Evolutionary conservation across 2,329 filamentous ascomycete species (phyloP), one percentile per base, ranked within the genome.

Genomic region (Fusarium longipes): DNA sequence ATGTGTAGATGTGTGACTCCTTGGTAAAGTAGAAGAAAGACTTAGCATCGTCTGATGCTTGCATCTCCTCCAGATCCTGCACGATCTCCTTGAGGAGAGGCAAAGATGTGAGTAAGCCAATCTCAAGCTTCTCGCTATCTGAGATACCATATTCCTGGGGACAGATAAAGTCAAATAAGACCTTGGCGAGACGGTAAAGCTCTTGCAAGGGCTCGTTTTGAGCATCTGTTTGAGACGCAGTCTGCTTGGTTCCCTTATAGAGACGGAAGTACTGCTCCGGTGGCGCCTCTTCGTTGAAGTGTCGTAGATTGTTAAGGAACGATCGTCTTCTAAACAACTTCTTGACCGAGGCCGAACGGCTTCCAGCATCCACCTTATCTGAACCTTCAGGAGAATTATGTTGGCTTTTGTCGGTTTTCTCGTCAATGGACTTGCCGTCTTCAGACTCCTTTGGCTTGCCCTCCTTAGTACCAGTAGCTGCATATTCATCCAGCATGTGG

Each of bases 1-100:
- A 86, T 7, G 96, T 99, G 81, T 99, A 99, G 67, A 99, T 97
- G 77, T 99, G 96, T 1, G 93, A 97, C 80, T 99, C 96, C 79
- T 99, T 99, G 67, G 96, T 99, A 79, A 99, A 99, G 82, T 99
- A 99, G 80, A 98, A 93, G 83, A 98, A 98, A 3, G 91, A 95
- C 77, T 97, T 97, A 42, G 94, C 93, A 70, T 96, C 92, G 52
- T 95, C 91, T 0, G 93, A 96, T 5, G 96, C 95, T 79, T 99
- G 96, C 79, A 98, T 93, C 79, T 98, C 94, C 81, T 99, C 96
- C 3, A 99, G 85, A 74, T 99, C 95, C 75, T 94, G 91, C 8
- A 99, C 96, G 72, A 99, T 97, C 80, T 99, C 96, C 77, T 96
- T 96, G 43, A 99, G 87, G 17, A 99, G 84, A 4, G 96, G 96